phyloP scores from a whole-genome alignment of 2,329 filamentous ascomycete species.

The Clonostachys chloroleuca region DNA sequence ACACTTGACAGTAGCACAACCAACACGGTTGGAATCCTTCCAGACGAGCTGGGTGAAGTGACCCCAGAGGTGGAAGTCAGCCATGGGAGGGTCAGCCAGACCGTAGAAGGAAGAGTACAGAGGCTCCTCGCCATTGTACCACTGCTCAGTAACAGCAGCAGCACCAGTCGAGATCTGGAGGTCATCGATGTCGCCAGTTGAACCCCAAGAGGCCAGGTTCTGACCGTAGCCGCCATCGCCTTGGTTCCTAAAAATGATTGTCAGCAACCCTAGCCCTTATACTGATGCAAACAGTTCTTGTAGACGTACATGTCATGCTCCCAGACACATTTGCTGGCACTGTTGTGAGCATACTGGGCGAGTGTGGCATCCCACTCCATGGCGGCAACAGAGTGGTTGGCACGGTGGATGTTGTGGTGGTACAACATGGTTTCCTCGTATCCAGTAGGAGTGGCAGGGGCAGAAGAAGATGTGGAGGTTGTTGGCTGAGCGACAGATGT shows the following conservation, averaged over 20 bases:
- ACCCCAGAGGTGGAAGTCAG: constrained; percentile 65
- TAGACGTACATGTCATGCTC: constrained; percentile 58
- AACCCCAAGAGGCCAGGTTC: constrained; percentile 73
- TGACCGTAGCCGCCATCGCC: constrained; percentile 74
- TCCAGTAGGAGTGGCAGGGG: neutral
- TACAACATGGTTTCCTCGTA: constrained; percentile 45
- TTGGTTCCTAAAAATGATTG: constrained; percentile 34
- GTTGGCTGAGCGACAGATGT: neutral
- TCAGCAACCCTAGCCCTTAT: constrained; percentile 17
- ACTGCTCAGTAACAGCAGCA: constrained; percentile 71
- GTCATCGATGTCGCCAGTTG: constrained; percentile 25
- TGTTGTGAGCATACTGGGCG: constrained; percentile 56
- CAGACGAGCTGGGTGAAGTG: constrained; percentile 40
- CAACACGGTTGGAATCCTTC: constrained; percentile 28
- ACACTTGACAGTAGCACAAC: constrained; percentile 69
- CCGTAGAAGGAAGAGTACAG: constrained; percentile 57
- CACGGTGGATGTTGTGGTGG: constrained; percentile 83
- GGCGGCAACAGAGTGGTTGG: constrained; percentile 68
- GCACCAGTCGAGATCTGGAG: constrained; percentile 51
- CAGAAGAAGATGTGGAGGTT: constrained; percentile 13
- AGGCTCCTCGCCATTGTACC: constrained; percentile 79
- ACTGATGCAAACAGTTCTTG: constrained; percentile 36
- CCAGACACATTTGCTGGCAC: constrained; percentile 67
- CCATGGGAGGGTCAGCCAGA: constrained; percentile 47
- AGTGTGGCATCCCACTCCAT: constrained; percentile 64